Conservation (phyloP, 345 rosid species). For the Moringa oleifera region DNA sequence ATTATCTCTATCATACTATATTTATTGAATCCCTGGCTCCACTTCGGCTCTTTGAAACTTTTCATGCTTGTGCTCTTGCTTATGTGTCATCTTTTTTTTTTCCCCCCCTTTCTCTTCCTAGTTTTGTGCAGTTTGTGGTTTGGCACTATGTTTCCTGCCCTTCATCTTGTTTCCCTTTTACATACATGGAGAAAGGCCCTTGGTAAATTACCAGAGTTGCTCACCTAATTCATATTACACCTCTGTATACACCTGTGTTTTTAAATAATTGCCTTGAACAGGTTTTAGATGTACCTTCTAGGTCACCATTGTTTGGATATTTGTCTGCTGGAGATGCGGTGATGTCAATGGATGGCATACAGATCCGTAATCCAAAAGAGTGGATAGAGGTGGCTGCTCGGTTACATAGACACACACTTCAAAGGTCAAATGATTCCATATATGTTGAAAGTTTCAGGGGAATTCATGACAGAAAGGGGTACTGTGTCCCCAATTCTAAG, state of each 20-base stretch:
- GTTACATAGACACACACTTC: constrained; percentile 32
- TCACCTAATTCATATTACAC: constrained; percentile 1
- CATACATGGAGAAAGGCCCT: constrained; percentile 47
- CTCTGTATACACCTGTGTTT: not conserved
- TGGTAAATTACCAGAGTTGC: constrained; percentile 33
- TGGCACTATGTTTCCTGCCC: constrained; percentile 53
- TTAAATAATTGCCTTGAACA: constrained; percentile 21
- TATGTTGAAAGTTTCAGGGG: constrained; percentile 23
- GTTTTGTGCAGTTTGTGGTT: constrained; percentile 69
- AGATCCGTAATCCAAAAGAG: constrained; percentile 44
- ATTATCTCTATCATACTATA: not conserved
- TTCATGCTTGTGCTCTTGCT: constrained; percentile 4
- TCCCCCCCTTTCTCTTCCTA: too few relatives aligned
- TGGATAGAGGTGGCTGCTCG: constrained; percentile 49
- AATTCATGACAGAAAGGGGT: constrained; percentile 48
- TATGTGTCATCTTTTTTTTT: too few relatives aligned
- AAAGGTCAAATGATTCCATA: constrained; percentile 31
- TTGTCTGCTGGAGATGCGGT: constrained; percentile 75
- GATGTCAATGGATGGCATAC: constrained; percentile 62
- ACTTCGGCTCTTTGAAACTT: not conserved
- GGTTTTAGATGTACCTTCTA: constrained; percentile 64
- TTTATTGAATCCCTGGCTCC: not conserved
- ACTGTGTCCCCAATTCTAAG: constrained; percentile 56
- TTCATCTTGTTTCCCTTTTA: constrained; percentile 54
- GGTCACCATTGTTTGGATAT: constrained; percentile 65